Percentiles rank a stretch among this genome's conserved stretches.
Evolutionary conservation across 805 yeast genomes (phyloP).

Genomic region (Pichia heedii): DNA sequence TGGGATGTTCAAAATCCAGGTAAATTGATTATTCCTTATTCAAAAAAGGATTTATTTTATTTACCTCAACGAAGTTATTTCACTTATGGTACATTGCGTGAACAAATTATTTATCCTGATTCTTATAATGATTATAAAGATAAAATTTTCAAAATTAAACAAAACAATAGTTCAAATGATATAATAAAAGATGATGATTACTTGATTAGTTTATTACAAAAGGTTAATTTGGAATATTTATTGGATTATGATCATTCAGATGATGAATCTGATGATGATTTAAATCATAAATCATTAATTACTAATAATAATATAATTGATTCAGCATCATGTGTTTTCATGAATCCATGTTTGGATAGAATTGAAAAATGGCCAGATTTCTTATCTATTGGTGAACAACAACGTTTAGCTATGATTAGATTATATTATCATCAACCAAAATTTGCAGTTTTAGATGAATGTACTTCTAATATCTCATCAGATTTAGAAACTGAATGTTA

Average conservation of each 20-base stretch:
- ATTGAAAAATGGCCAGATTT: slow-evolving; percentile 83
- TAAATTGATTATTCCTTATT: slow-evolving; percentile 51
- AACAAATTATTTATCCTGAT: slow-evolving; percentile 85
- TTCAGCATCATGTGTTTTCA: slow-evolving; percentile 7
- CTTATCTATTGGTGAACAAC: slow-evolving; percentile 85
- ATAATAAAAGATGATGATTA: slow-evolving; percentile 33
- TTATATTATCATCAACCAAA: slow-evolving; percentile 84
- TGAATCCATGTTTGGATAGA: slow-evolving; percentile 47
- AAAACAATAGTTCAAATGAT: slow-evolving; percentile 5
- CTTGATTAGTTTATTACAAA: slow-evolving; percentile 42
- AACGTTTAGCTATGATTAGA: slow-evolving; percentile 87
- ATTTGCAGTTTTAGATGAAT: slow-evolving; percentile 92
- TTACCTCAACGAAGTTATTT: slow-evolving; percentile 90
- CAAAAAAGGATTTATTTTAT: slow-evolving; percentile 66
- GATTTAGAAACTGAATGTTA: slow-evolving; percentile 89
- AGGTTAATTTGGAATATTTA: slow-evolving; percentile 53
- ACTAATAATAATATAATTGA: neutral
- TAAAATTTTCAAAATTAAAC: slow-evolving; percentile 27
- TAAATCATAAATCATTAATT: neutral
- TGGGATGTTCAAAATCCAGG: slow-evolving; percentile 72
- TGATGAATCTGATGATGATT: slow-evolving; percentile 12
- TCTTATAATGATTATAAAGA: slow-evolving; percentile 45
- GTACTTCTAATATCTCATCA: slow-evolving; percentile 89
- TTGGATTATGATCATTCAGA: slow-evolving; percentile 25
- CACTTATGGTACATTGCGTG: slow-evolving; percentile 69